Conservation (phyloP, 768 basidiomycete species). For the Cytidiella melzeri region DNA sequence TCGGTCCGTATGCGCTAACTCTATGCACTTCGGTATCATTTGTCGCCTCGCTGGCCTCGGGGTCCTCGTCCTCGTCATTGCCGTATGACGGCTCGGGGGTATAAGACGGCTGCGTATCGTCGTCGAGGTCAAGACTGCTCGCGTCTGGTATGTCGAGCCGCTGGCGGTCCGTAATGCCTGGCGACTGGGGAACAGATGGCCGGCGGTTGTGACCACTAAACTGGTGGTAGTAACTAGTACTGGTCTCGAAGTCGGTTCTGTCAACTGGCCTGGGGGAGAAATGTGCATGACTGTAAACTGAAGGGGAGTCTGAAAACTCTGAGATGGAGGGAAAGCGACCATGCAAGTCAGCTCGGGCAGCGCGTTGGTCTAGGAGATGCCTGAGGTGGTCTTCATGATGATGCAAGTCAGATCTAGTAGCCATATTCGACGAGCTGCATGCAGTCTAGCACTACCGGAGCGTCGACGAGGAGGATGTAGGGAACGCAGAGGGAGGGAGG, state of each 20-base stretch:
- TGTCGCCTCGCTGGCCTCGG: slow-evolving; percentile 26
- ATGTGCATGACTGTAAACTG: slow-evolving; percentile 57
- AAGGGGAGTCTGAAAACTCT: slow-evolving; percentile 61
- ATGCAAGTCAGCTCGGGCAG: slow-evolving; percentile 41
- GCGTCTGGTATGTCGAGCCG: slow-evolving; percentile 40
- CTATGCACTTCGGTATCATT: slow-evolving; percentile 42
- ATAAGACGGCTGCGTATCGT: slow-evolving; percentile 27
- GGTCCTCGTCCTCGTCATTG: slow-evolving; percentile 14
- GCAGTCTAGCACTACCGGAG: slow-evolving; percentile 12
- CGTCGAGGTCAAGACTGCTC: slow-evolving; percentile 52
- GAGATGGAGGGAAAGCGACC: slow-evolving; percentile 48
- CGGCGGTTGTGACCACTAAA: slow-evolving; percentile 16
- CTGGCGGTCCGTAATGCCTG: slow-evolving; percentile 29
- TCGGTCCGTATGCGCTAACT: slow-evolving; percentile 75
- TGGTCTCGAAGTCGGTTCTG: slow-evolving; percentile 24
- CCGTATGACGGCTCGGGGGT: slow-evolving; percentile 7
- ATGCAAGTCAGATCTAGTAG: slow-evolving; percentile 27
- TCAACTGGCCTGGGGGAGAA: slow-evolving; percentile 45
- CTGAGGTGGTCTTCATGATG: slow-evolving; percentile 42
- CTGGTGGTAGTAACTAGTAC: slow-evolving; percentile 25
- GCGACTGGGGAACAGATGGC: slow-evolving; percentile 15
- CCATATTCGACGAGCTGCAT: slow-evolving; percentile 22
- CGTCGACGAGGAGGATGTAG: slow-evolving; percentile 11
- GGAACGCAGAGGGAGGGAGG: slow-evolving; percentile 16
- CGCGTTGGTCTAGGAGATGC: slow-evolving; percentile 47